A percentile compares a stretch with the other conserved stretches of the same genome.
phyloP scores from a whole-genome alignment of 768 basidiomycete species.

The Calvatia gigantea region DNA sequence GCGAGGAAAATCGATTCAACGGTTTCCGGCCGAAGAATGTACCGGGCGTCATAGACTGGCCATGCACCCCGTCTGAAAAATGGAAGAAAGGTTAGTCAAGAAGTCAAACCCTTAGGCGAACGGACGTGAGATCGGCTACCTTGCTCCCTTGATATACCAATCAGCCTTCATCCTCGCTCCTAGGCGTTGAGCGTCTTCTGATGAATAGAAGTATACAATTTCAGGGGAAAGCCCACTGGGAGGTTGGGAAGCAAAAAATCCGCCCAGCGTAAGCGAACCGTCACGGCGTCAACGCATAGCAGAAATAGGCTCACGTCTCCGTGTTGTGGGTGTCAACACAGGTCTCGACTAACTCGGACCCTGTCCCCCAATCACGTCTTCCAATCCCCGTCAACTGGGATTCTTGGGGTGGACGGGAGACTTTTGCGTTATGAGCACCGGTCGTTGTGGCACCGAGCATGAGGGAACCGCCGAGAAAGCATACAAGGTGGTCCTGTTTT shows the following conservation, averaged over 20 bases:
- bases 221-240: constrained; percentile 81
- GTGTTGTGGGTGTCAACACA: constrained; percentile 86
- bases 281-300: constrained; percentile 19
- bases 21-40: constrained; percentile 94
- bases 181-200: constrained; percentile 46
- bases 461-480: constrained; percentile 90
- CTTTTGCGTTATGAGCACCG: constrained; percentile 42
- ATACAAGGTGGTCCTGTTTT: constrained; percentile 96
- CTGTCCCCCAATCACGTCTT: constrained; percentile 79
- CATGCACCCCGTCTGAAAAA: constrained; percentile 26
- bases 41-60: constrained; percentile 79
- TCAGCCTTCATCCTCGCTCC: constrained; percentile 43
- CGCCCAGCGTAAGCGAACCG: not conserved
- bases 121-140: constrained; percentile 31
- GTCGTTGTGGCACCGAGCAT: constrained; percentile 81
- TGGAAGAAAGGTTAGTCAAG: not conserved
- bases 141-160: constrained; percentile 88
- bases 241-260: not conserved
- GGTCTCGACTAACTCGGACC: constrained; percentile 78
- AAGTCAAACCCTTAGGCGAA: not conserved
- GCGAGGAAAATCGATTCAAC: constrained; percentile 92
- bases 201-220: constrained; percentile 78
- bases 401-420: constrained; percentile 64
- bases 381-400: constrained; percentile 57
- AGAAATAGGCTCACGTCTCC: constrained; percentile 56